phyloP scores from a whole-genome alignment of 371 early-diverging fungal genomes.

The Mucor saturninus region DNA sequence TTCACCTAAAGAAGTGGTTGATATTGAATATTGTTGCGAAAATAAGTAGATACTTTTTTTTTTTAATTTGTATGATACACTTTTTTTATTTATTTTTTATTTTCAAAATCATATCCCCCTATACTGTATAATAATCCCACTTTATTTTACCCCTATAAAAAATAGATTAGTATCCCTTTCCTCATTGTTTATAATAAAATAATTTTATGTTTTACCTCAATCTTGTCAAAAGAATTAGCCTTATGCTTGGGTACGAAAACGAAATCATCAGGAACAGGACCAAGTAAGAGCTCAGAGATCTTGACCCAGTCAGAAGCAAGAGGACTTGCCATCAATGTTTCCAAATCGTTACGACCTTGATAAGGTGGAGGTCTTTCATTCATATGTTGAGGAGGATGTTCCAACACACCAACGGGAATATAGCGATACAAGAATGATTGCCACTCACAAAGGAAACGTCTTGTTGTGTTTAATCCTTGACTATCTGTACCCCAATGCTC shows the following conservation, averaged over 20 bases:
- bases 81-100: conserved; percentile 6
- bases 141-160: conserved; percentile 16
- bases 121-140: neutral
- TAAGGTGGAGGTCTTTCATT: conserved; percentile 92
- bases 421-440: conserved; percentile 82
- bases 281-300: conserved; percentile 75
- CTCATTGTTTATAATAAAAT: neutral
- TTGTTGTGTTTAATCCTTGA: conserved; percentile 82
- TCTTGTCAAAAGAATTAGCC: conserved; percentile 79
- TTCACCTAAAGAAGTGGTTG: conserved; percentile 88
- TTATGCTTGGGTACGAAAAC: conserved; percentile 93
- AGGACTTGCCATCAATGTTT: conserved; percentile 91
- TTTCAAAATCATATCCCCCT: neutral
- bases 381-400: conserved; percentile 88
- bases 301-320: conserved; percentile 91
- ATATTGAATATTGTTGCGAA: conserved; percentile 79
- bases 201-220: conserved; percentile 22
- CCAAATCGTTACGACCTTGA: conserved; percentile 88
- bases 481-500: conserved; percentile 97
- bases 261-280: conserved; percentile 87
- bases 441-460: conserved; percentile 94
- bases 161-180: conserved; percentile 1
- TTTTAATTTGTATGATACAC: conserved; percentile 4
- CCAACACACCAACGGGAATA: conserved; percentile 92
- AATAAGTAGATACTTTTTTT: conserved; percentile 17